phyloP scores from a whole-genome alignment of 1,284 basidiomycete species.

The Termitomyces sp. region DNA sequence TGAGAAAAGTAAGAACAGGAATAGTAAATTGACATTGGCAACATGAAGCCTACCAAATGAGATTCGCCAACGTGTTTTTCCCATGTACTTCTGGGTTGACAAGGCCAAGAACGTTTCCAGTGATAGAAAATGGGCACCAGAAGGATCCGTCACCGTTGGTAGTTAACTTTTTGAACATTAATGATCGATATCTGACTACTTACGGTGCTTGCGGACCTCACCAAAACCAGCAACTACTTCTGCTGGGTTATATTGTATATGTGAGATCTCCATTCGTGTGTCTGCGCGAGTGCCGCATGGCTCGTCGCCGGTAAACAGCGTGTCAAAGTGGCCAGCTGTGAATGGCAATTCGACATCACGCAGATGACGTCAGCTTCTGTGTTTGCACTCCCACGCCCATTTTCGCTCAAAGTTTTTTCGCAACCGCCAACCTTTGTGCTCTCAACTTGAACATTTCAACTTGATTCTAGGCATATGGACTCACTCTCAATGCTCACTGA shows the following conservation, averaged over 20 bases:
- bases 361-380: no score
- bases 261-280: no score
- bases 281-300: no score
- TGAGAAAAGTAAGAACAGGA: slow-evolving; percentile 26
- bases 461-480: no score
- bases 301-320: no score
- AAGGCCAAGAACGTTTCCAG: slow-evolving; percentile 77
- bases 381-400: no score
- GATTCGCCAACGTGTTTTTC: slow-evolving; percentile 59
- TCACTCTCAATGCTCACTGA: no score
- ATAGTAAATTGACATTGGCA: neutral
- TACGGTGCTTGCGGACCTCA: slow-evolving; percentile 64
- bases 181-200: slow-evolving; percentile 27
- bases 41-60: slow-evolving; percentile 47
- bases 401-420: no score
- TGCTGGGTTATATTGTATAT: slow-evolving; percentile 70
- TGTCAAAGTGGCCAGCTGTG: no score
- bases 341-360: no score
- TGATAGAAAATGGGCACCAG: slow-evolving; percentile 84
- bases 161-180: slow-evolving; percentile 10
- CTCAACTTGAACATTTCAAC: no score
- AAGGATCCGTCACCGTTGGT: slow-evolving; percentile 82
- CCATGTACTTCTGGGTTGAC: slow-evolving; percentile 72
- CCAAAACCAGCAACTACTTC: slow-evolving; percentile 72
- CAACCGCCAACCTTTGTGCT: no score